Conservation (phyloP, 1,284 basidiomycete genomes). For the Ganoderma multipileum region DNA sequence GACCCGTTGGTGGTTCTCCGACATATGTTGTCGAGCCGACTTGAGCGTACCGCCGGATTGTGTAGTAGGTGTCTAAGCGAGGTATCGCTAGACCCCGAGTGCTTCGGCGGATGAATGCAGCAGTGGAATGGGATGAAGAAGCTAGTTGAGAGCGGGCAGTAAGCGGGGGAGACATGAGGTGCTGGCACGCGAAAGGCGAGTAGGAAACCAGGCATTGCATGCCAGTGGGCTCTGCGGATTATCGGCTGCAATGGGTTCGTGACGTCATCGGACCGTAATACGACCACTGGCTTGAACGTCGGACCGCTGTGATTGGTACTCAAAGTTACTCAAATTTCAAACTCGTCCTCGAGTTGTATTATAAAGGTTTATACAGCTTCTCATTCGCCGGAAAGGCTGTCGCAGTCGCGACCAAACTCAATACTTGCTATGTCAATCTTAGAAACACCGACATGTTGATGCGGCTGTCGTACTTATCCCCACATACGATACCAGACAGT, state of each 20-base stretch:
- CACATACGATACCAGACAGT: no score
- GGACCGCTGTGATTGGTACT: no score
- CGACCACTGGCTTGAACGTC: no score
- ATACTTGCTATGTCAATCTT: no score
- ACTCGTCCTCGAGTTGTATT: no score
- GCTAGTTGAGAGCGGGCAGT: not conserved
- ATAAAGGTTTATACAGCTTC: no score
- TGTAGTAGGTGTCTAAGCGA: not conserved
- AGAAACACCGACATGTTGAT: no score
- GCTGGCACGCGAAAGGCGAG: not conserved
- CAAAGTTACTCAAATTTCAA: no score
- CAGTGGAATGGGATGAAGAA: not conserved
- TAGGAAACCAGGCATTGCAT: no score
- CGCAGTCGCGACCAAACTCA: no score
- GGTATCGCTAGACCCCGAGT: not conserved
- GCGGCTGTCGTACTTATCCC: no score
- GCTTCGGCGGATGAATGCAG: not conserved
- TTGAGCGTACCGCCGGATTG: slow-evolving; percentile 33
- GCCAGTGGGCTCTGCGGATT: not conserved
- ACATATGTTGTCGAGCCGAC: slow-evolving; percentile 38
- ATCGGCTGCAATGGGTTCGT: not conserved
- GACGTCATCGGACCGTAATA: slow-evolving; percentile 14
- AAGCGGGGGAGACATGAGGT: not conserved
- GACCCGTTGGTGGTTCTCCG: slow-evolving; percentile 34
- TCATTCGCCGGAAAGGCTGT: no score